Conservation (phyloP, 2,329 filamentous ascomycete genomes). For the Alternaria arborescens region DNA sequence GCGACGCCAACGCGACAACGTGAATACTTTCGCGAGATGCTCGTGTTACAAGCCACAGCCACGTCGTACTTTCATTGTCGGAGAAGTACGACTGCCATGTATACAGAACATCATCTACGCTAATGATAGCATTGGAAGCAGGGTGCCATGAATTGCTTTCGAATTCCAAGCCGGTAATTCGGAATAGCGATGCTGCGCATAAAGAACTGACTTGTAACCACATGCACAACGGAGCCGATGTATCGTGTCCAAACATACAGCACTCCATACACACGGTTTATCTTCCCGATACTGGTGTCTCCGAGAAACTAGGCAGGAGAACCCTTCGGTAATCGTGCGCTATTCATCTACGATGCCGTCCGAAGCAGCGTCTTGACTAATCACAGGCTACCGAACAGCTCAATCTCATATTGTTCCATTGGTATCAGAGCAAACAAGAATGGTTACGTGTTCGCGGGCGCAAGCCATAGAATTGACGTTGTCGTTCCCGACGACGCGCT, state of each 20-base stretch:
- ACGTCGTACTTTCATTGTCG: neutral
- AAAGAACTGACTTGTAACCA: no score
- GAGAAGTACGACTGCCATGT: neutral
- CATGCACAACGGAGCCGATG: no score
- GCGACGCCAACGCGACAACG: neutral
- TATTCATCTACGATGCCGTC: conserved; percentile 18
- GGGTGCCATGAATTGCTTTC: neutral
- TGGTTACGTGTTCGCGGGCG: conserved; percentile 15
- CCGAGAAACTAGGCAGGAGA: conserved; percentile 4
- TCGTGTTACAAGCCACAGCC: neutral
- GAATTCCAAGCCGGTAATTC: no score
- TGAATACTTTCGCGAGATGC: neutral
- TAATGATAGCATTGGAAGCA: neutral
- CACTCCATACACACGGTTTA: no score
- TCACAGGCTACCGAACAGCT: conserved; percentile 20
- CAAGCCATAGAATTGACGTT: conserved; percentile 15
- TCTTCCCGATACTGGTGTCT: neutral
- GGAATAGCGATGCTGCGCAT: no score
- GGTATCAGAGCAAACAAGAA: neutral
- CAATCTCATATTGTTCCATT: conserved; percentile 21
- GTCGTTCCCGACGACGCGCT: conserved; percentile 20
- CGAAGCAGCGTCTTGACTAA: conserved; percentile 16
- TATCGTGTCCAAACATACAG: no score
- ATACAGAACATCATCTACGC: neutral
- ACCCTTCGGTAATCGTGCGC: conserved; percentile 12